Evolutionary conservation across 2,329 filamentous ascomycete species (phyloP).

Genomic region (Aureobasidium sp.): DNA sequence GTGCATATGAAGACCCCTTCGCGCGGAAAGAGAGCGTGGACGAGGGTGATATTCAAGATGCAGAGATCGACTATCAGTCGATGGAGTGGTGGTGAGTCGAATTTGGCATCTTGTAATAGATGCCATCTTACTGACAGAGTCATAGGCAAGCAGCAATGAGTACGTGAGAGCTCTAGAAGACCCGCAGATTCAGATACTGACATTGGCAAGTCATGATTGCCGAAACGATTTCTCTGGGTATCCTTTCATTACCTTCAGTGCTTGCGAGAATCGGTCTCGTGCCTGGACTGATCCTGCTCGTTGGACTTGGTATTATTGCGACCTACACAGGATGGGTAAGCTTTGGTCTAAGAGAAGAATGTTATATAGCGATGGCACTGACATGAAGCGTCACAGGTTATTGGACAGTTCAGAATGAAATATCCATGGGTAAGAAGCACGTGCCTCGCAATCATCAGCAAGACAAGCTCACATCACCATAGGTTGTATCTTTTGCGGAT

Average conservation of each 20-base stretch:
- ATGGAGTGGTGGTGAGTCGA: slow-evolving; percentile 39
- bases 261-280: slow-evolving; percentile 47
- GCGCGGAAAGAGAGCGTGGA: neutral
- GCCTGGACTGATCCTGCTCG: slow-evolving; percentile 48
- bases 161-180: slow-evolving; percentile 20
- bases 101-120: too few species aligned
- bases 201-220: slow-evolving; percentile 45
- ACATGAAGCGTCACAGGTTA: slow-evolving; percentile 27
- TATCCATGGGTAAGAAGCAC: slow-evolving; percentile 37
- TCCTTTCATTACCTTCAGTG: slow-evolving; percentile 48
- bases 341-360: slow-evolving; percentile 17
- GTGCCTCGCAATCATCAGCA: neutral
- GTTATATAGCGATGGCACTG: neutral
- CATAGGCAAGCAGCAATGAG: slow-evolving; percentile 37
- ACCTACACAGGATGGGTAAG: slow-evolving; percentile 49
- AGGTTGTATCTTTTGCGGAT: slow-evolving; percentile 54
- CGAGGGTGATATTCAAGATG: slow-evolving; percentile 4
- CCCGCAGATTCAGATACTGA: neutral
- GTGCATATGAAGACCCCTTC: slow-evolving; percentile 5
- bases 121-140: neutral
- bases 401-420: slow-evolving; percentile 51
- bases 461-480: slow-evolving; percentile 12
- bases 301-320: slow-evolving; percentile 48
- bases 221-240: slow-evolving; percentile 50
- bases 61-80: slow-evolving; percentile 44